phyloP scores from a whole-genome alignment of 768 basidiomycete genomes.

The Boletus sp. region DNA sequence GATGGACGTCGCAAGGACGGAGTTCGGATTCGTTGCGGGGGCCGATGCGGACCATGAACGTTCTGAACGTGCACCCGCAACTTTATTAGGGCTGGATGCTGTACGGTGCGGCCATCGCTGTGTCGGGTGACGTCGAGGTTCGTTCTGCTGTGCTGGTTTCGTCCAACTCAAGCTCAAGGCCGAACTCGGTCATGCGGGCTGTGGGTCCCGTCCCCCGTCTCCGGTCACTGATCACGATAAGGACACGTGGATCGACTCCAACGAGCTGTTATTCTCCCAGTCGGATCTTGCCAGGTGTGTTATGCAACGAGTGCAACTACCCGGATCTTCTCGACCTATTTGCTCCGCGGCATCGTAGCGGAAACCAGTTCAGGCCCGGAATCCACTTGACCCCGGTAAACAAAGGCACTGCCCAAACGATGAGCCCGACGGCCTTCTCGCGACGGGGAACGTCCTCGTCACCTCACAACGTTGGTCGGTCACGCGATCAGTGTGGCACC shows the following conservation, averaged over 20 bases:
- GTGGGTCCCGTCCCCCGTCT: neutral
- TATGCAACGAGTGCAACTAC: neutral
- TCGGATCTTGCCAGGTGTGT: conserved; percentile 16
- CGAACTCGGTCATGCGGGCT: neutral
- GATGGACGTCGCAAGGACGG: neutral
- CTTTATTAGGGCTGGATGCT: neutral
- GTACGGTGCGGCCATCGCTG: neutral
- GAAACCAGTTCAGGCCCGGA: neutral
- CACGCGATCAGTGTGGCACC: neutral
- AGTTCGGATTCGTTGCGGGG: neutral
- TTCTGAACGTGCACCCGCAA: too few species aligned
- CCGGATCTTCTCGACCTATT: conserved; percentile 13
- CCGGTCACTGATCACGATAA: neutral
- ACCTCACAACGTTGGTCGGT: neutral
- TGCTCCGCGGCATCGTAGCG: conserved; percentile 9
- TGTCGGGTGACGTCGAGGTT: neutral
- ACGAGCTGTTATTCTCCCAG: neutral
- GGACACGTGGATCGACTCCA: conserved; percentile 2
- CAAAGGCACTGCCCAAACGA: neutral
- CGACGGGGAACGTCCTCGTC: neutral
- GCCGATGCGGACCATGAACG: neutral
- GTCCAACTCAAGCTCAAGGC: neutral
- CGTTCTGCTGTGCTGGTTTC: neutral
- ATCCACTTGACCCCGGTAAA: conserved; percentile 5
- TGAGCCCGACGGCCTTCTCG: neutral